These are phyloP conservation scores for Moesziomyces parantarcticus DNA, from an alignment of 1,284 basidiomycete species.

Conservation along the genomic window DNA sequence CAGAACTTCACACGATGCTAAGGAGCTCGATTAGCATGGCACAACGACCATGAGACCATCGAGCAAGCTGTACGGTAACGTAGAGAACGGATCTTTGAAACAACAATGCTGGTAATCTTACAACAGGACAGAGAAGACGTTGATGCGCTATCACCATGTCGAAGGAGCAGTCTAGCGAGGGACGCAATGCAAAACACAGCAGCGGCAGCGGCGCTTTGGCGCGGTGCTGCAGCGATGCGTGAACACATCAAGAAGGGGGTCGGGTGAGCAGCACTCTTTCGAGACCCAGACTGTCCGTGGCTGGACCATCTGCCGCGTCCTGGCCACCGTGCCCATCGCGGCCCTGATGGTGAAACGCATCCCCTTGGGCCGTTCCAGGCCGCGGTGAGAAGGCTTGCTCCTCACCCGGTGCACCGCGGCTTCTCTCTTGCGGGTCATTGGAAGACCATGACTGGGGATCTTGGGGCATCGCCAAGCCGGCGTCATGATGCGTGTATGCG, in stretches of 20 bases:
- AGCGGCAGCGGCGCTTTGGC: no score
- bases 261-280: constrained; percentile 44
- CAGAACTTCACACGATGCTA: no score
- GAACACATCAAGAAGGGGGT: constrained; percentile 11
- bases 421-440: not conserved
- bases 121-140: constrained; percentile 4
- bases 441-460: constrained; percentile 21
- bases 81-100: constrained; percentile 1
- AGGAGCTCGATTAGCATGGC: no score
- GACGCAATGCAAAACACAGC: no score
- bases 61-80: no score
- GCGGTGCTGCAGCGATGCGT: no score
- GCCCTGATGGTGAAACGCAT: constrained; percentile 24
- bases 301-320: constrained; percentile 3
- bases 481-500: constrained; percentile 8
- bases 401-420: constrained; percentile 1
- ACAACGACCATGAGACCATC: no score
- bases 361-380: constrained; percentile 35
- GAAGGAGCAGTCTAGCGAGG: no score
- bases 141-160: not conserved
- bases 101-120: constrained; percentile 11
- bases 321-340: constrained; percentile 1
- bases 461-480: constrained; percentile 4
- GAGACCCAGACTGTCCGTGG: constrained; percentile 12
- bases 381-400: constrained; percentile 19